Evolutionary conservation across 2,329 filamentous ascomycete species (phyloP).

Genomic region (Botrytis fragariae): DNA sequence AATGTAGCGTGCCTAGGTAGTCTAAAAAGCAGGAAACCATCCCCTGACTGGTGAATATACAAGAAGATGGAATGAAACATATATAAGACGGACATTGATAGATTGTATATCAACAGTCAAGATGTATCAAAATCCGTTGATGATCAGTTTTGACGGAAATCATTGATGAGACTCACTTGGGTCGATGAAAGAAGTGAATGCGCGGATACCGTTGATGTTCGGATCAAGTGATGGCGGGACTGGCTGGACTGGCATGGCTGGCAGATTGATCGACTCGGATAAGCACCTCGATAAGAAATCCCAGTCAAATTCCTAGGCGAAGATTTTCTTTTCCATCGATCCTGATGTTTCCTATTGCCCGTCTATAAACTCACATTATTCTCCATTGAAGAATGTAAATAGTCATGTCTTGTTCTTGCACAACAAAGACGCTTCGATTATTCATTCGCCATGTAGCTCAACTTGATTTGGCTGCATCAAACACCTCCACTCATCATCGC

Average conservation of each 20-base stretch:
- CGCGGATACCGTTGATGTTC: not conserved
- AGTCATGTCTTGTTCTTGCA: constrained; percentile 37
- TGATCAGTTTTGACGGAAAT: not conserved
- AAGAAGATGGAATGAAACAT: not conserved
- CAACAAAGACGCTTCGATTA: constrained; percentile 30
- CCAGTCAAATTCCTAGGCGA: constrained; percentile 12
- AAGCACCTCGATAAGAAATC: constrained; percentile 14
- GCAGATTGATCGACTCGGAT: not conserved
- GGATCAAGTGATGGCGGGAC: not conserved
- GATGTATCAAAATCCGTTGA: not conserved
- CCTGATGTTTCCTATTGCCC: not conserved
- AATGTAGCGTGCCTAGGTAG: not conserved
- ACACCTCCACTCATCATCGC: not conserved
- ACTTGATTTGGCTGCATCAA: constrained; percentile 30
- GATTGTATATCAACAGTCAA: not conserved
- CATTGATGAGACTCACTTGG: not conserved
- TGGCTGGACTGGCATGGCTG: not conserved
- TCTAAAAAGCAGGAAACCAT: not conserved
- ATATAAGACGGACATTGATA: not conserved
- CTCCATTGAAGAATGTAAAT: constrained; percentile 12
- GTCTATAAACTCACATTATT: not conserved
- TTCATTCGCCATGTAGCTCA: constrained; percentile 37
- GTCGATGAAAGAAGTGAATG: not conserved
- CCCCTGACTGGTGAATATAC: not conserved
- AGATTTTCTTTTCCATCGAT: constrained; percentile 18